Evolutionary conservation across 768 basidiomycete genomes (phyloP).

Genomic region (Pleurotus giganteus): DNA sequence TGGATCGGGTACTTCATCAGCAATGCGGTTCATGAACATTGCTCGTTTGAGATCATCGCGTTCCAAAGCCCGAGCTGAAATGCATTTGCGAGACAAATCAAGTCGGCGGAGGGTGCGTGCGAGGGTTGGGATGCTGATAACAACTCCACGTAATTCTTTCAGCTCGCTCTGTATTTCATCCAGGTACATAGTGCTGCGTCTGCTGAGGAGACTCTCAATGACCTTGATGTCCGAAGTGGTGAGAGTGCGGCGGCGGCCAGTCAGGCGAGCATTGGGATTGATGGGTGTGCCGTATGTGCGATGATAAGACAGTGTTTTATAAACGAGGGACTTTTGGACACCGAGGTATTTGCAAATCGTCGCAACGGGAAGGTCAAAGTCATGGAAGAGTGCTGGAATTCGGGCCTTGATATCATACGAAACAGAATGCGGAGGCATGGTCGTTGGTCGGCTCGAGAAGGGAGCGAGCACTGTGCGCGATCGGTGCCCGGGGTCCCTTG

Average conservation of each 20-base stretch:
- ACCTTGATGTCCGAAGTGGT: constrained; percentile 6
- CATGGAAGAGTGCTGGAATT: constrained; percentile 15
- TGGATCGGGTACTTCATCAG: not conserved
- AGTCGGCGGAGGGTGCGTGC: not conserved
- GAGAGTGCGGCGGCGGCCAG: constrained; percentile 7
- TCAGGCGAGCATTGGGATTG: constrained; percentile 8
- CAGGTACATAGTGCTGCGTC: constrained; percentile 11
- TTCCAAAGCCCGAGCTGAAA: not conserved
- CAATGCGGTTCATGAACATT: constrained; percentile 7
- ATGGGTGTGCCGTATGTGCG: not conserved
- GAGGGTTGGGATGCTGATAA: not conserved
- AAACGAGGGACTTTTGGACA: constrained; percentile 16
- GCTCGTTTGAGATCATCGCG: constrained; percentile 1
- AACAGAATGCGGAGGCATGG: not conserved
- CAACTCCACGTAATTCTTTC: not conserved
- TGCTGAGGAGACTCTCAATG: constrained; percentile 5
- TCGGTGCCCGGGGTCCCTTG: not conserved
- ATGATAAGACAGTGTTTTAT: constrained; percentile 9
- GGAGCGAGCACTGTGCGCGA: not conserved
- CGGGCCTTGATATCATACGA: constrained; percentile 14
- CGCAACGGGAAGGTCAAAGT: constrained; percentile 13
- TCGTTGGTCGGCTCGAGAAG: not conserved
- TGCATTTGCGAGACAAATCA: not conserved
- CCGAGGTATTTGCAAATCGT: constrained; percentile 19
- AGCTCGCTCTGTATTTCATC: constrained; percentile 4